These are phyloP conservation scores for Scenedesmus sp. DNA, from an alignment of 163 green algal species.

Conservation along the genomic window DNA sequence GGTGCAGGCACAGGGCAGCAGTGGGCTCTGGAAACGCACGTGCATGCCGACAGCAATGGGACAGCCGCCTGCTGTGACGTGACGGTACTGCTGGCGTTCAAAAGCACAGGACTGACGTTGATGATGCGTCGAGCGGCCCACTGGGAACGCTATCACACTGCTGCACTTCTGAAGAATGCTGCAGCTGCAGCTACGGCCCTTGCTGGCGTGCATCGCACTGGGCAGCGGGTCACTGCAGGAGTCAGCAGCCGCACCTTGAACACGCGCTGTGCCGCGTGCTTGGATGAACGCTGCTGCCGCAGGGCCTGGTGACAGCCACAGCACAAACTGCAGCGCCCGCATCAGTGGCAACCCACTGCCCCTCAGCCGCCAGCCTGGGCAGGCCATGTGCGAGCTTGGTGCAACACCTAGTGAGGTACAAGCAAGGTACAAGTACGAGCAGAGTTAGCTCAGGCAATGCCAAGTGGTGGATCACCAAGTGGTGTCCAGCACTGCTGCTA, in stretches of 20 bases:
- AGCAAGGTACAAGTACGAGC: not conserved
- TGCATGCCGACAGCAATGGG: not conserved
- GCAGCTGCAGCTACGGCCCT: not conserved
- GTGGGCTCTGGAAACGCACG: not conserved
- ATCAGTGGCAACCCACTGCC: conserved; percentile 5
- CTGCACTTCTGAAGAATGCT: not conserved
- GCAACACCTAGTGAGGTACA: not conserved
- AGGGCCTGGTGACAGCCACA: conserved; percentile 44
- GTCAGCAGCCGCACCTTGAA: conserved; percentile 50
- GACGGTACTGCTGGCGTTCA: not conserved
- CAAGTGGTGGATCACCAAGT: not conserved
- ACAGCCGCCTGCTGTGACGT: not conserved
- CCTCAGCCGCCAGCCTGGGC: conserved; percentile 31
- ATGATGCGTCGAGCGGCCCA: no score
- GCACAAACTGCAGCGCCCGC: conserved; percentile 28
- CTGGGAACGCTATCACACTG: no score
- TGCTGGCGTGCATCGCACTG: no score
- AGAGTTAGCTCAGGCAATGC: not conserved
- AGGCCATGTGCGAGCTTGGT: not conserved
- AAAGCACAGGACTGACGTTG: no score
- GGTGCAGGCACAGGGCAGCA: not conserved
- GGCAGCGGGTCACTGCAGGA: no score
- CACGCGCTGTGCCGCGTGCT: not conserved
- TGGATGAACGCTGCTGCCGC: conserved; percentile 1
- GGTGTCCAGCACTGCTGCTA: not conserved